These are phyloP conservation scores for Bryoerythrophyllum caledonicum DNA, from an alignment of 225 moss, liverwort and hornwort species.

Conservation along the genomic window DNA sequence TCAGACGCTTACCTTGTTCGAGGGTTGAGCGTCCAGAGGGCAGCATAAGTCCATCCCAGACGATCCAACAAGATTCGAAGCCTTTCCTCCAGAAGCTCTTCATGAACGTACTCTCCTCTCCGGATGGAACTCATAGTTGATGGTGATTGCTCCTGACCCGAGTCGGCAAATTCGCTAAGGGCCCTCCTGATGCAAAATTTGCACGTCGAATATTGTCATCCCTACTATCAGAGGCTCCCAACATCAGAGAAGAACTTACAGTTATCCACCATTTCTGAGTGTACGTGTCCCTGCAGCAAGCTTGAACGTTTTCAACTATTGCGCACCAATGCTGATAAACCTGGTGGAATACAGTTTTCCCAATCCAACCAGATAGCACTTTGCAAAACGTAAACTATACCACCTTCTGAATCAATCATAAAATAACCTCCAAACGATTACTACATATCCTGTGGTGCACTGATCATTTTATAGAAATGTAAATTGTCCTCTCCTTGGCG, in stretches of 20 bases:
- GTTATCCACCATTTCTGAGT: background rate
- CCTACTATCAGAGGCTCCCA: background rate
- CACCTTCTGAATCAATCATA: background rate
- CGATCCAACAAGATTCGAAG: conserved; percentile 52
- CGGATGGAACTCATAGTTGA: conserved; percentile 20
- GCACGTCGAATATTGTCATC: background rate
- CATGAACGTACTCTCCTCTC: conserved; percentile 9
- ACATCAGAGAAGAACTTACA: background rate
- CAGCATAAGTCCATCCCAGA: conserved; percentile 59
- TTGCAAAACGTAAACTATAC: background rate
- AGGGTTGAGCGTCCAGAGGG: conserved; percentile 51
- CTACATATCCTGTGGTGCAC: background rate
- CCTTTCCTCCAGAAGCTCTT: conserved; percentile 35
- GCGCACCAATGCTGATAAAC: background rate
- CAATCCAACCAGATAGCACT: background rate
- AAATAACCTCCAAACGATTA: background rate
- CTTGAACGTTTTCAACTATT: background rate
- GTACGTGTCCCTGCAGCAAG: background rate
- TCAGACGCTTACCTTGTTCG: conserved; percentile 25
- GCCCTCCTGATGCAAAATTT: background rate
- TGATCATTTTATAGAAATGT: background rate
- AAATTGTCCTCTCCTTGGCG: background rate
- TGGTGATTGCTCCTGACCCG: background rate
- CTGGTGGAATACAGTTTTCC: background rate
- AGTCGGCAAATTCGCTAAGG: background rate